Evolutionary conservation across 106 monocot species (phyloP), one percentile per base, ranked within the genome.

Genomic region (Platanthera guangdongensis): DNA sequence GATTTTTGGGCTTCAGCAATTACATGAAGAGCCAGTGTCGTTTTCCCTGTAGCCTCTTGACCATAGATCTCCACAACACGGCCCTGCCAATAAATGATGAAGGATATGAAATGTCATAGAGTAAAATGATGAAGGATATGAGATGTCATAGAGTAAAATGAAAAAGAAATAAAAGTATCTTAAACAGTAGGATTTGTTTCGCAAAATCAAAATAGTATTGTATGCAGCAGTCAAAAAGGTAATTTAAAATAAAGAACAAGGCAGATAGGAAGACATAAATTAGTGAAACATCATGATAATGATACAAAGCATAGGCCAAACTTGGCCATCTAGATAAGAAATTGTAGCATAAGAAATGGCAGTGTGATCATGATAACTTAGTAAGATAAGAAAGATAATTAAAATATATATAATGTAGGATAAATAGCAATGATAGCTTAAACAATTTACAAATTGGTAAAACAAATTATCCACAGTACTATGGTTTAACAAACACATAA

Each of bases 41-140:
- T 99, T 78, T 99, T 99, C 12, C 97, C 97, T 46, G 97, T 90
- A 74, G 97, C 97, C 80, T 99, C 97, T 81, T 91, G 97, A 47
- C 97, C 97, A 90, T 89, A 99, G 50, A 99, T 79, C 79, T 99
- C 97, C 8, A 99, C 89, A 68, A 99, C 94, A n/a, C 97, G 91
- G 12, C 97, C 94, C 97, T 97, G 32, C 25, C 8, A 65, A 65
- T 12, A 65, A 30, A 65, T 2, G 16, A 12, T 65, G 6, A 19
- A 65, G 9, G 11, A 65, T 11, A 65, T 10, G 7, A 65, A 65
- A 65, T 30, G 2, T 10, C 1, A 32, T 0, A 32, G 30, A 32
- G 4, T 9, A 4, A 53, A 65, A 39, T 39, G 39, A 39, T 39
- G 39, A 39, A 39, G 39, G 39, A 39, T 39, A 65, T 32, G 16